Percentiles rank a stretch among this genome's conserved stretches.
Conservation (phyloP, 1,139 yeast genomes). For the Candida glucosophila region DNA sequence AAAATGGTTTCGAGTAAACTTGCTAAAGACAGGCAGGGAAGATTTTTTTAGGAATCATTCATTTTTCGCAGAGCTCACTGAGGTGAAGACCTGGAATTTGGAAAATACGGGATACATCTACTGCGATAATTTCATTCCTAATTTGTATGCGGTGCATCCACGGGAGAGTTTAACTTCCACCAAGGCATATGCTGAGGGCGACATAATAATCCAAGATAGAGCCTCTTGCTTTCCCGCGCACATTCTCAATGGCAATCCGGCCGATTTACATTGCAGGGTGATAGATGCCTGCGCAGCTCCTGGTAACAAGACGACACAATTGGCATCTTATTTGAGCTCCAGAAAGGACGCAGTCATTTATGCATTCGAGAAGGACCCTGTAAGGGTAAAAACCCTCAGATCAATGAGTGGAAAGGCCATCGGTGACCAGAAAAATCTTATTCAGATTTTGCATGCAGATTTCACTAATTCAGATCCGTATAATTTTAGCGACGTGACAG, state of each 20-base stretch:
- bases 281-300: conserved; percentile 98
- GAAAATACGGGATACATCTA: conserved; percentile 52
- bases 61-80: conserved; percentile 35
- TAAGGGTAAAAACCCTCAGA: conserved; percentile 61
- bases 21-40: conserved; percentile 34
- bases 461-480: conserved; percentile 63
- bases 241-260: conserved; percentile 51
- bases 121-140: conserved; percentile 62
- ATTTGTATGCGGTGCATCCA: conserved; percentile 78
- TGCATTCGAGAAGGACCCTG: conserved; percentile 82
- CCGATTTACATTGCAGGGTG: conserved; percentile 43
- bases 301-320: conserved; percentile 93
- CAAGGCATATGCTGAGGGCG: conserved; percentile 63
- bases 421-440: conserved; percentile 39
- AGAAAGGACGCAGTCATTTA: conserved; percentile 28
- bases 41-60: conserved; percentile 32
- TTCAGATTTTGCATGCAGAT: conserved; percentile 72
- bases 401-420: conserved; percentile 81
- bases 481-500: conserved; percentile 61
- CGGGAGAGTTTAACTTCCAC: conserved; percentile 56
- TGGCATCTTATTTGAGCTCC: conserved; percentile 51
- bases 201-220: conserved; percentile 84
- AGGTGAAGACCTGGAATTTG: conserved; percentile 3
- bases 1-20: conserved; percentile 79
- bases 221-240: conserved; percentile 96